These are phyloP conservation scores for Parastagonospora nodorum DNA, from an alignment of 2,329 filamentous ascomycete species.

Conservation along the genomic window DNA sequence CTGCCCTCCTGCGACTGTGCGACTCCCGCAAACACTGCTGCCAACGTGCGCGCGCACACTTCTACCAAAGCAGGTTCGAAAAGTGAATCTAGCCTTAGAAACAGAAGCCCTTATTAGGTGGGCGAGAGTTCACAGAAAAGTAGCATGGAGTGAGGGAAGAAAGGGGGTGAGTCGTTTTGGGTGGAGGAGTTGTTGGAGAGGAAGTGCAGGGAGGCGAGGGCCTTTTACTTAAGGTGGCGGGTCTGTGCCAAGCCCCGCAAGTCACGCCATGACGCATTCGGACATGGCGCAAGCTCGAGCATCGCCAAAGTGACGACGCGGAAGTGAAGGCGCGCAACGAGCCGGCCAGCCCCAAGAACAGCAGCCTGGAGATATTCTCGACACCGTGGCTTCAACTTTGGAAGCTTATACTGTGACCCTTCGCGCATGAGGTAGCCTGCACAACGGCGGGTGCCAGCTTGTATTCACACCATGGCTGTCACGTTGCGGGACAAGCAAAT, in stretches of 20 bases:
- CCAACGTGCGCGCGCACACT: slow-evolving; percentile 35
- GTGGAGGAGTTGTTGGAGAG: slow-evolving; percentile 22
- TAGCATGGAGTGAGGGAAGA: slow-evolving; percentile 42
- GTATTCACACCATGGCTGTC: slow-evolving; percentile 33
- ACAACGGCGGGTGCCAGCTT: slow-evolving; percentile 29
- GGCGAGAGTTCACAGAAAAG: slow-evolving; percentile 45
- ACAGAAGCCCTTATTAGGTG: slow-evolving; percentile 47
- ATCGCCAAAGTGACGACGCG: slow-evolving; percentile 1
- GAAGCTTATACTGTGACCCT: slow-evolving; percentile 1
- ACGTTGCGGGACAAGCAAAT: slow-evolving; percentile 72
- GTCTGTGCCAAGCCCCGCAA: slow-evolving; percentile 21
- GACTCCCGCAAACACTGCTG: slow-evolving; percentile 37
- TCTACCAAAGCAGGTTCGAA: slow-evolving; percentile 38
- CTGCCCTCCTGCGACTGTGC: slow-evolving; percentile 31
- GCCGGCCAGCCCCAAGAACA: slow-evolving; percentile 17
- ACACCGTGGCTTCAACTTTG: slow-evolving; percentile 19
- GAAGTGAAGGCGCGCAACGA: slow-evolving; percentile 6
- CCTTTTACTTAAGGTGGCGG: slow-evolving; percentile 19
- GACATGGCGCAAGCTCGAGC: slow-evolving; percentile 18
- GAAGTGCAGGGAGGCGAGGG: slow-evolving; percentile 24
- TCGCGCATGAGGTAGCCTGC: slow-evolving; percentile 32
- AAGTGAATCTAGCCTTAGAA: slow-evolving; percentile 41
- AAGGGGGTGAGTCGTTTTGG: slow-evolving; percentile 23
- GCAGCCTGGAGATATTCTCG: not conserved
- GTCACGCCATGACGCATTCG: slow-evolving; percentile 21